Evolutionary conservation across 176 grass and related monocot species (phyloP).

Genomic region (Bromus sterilis): DNA sequence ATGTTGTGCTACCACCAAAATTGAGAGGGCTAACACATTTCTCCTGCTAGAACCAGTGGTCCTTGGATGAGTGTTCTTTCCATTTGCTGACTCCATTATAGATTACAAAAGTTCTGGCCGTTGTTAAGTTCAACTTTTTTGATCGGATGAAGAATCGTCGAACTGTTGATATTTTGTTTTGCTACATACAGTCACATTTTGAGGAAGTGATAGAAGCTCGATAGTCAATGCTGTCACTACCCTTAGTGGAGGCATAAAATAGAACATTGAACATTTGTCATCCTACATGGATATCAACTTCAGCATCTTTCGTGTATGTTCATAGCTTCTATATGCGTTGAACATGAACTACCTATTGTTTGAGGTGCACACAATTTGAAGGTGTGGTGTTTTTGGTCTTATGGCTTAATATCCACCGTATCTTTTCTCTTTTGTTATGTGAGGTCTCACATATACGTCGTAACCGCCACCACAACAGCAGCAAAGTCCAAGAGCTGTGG

Average conservation of each 20-base stretch:
- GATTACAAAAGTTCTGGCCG: not conserved
- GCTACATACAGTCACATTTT: not conserved
- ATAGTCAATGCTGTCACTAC: not conserved
- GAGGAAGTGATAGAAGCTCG: not conserved
- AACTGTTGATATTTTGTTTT: not conserved
- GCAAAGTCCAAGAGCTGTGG: not conserved
- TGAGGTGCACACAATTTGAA: not conserved
- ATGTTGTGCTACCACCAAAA: not conserved
- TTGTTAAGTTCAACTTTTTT: not conserved
- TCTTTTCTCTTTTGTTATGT: not conserved
- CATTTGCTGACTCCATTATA: not conserved
- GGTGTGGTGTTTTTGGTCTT: not conserved
- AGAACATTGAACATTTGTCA: conserved; percentile 4
- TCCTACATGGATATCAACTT: not conserved
- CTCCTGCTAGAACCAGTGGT: not conserved
- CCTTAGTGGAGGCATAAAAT: not conserved
- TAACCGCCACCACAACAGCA: not conserved
- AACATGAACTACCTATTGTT: not conserved
- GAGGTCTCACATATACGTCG: not conserved
- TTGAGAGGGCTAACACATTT: not conserved
- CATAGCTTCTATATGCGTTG: not conserved
- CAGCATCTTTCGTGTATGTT: not conserved
- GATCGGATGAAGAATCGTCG: not conserved
- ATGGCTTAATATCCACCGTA: not conserved
- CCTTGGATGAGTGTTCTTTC: not conserved